phyloP scores from a whole-genome alignment of 129 eudicot species.

The Scalesia atractyloides region DNA sequence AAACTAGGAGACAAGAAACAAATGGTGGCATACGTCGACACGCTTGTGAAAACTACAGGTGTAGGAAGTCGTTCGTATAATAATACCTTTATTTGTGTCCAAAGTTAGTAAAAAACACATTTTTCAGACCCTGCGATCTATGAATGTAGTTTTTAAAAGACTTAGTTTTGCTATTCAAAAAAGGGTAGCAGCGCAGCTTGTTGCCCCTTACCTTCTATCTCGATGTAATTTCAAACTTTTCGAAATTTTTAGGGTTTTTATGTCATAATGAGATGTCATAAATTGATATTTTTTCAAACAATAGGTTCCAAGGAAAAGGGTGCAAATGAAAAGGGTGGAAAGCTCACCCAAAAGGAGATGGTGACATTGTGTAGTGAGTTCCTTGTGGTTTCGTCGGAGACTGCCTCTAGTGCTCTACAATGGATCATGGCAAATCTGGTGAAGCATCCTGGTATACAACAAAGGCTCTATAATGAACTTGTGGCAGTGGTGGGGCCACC shows the following conservation, averaged over 20 bases:
- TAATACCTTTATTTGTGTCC: too few species aligned
- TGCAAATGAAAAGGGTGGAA: background rate
- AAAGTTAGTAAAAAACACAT: too few species aligned
- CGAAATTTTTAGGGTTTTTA: too few species aligned
- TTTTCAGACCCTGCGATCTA: too few species aligned
- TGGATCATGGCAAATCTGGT: slow-evolving; percentile 3
- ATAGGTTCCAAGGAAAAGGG: background rate
- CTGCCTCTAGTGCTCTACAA: background rate
- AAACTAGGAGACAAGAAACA: background rate
- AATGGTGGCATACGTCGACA: background rate
- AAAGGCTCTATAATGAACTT: background rate
- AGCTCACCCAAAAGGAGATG: background rate
- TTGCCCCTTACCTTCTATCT: too few species aligned
- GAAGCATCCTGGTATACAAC: background rate
- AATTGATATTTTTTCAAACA: too few species aligned
- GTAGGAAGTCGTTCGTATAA: too few species aligned
- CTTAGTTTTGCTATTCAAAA: too few species aligned
- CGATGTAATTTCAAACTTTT: too few species aligned
- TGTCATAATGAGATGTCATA: too few species aligned
- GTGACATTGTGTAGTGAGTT: slow-evolving; percentile 6
- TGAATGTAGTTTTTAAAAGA: too few species aligned
- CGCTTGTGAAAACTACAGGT: background rate
- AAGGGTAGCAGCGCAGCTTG: too few species aligned
- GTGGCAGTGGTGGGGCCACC: background rate
- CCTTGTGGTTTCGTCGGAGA: background rate